Base-by-base conservation (phyloP, 139 green algal genomes). In the Chlamydomonas sp. region DNA sequence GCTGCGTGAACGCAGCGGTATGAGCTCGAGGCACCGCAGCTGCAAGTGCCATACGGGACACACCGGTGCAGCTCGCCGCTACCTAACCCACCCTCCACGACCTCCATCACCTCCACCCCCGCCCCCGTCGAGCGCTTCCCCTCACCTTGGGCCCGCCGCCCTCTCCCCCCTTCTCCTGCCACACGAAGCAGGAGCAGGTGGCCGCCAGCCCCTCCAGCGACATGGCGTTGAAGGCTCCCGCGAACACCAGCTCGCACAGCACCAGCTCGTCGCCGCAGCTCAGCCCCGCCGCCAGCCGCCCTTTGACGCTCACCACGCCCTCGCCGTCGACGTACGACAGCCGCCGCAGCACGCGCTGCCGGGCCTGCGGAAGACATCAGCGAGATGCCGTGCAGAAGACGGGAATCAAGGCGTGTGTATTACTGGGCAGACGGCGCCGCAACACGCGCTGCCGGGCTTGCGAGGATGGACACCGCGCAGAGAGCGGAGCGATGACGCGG, bases 171-270 rank as follows among this genome's bases (percentile, higher is more conserved):
- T 91, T 92, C 76, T 97, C 96, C 67, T 87, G 84, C 93, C 95
- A 98, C 77, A 98, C 93, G 68, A 97, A 95, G 91, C 95, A 97
- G 17, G 91, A 94, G 77, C 93, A 85, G 5, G 96, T 84, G 0
- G 94, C 96, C 59, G 89, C 91, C 77, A 96, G 79, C 90, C 95
- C 90, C 68, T 96, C 92, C 20, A 77, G 31, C 5, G 58, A 92
- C 83, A 98, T 83, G 4, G 75, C 64, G 68, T 89, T 92, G 83
- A 98, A 97, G 62, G 91, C 91, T 15, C 95, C 95, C 10, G 79
- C 91, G 85, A 97, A 96, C 17, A 98, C 85, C 79, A 98, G 93
- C 91, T 98, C 96, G 0, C 86, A 89, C 76, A 97, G 88, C 78
- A 98, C 93, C 73, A 98, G 92, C 92, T 97, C 95, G 67, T 97